Evolutionary conservation across 768 basidiomycete species (phyloP).

Genomic region (Boletus sp.): DNA sequence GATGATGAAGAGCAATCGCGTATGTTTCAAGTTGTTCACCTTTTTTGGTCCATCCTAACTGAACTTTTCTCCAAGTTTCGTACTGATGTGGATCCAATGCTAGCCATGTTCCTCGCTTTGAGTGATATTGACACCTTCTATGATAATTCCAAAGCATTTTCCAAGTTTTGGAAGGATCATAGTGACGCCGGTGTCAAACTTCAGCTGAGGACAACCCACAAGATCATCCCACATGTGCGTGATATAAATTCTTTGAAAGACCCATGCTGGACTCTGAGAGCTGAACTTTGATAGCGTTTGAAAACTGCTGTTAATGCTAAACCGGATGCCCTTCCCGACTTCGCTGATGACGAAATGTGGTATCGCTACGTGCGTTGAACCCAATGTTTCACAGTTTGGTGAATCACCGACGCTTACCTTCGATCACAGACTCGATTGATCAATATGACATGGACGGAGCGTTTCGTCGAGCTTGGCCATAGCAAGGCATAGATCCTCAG

Average conservation of each 20-base stretch:
- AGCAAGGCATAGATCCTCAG: conserved; percentile 2
- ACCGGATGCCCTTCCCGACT: conserved; percentile 32
- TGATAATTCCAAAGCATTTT: conserved; percentile 40
- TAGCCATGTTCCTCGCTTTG: conserved; percentile 7
- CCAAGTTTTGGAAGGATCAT: conserved; percentile 32
- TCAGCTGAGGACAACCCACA: conserved; percentile 27
- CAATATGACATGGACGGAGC: conserved; percentile 26
- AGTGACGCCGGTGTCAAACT: conserved; percentile 23
- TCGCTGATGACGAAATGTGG: conserved; percentile 34
- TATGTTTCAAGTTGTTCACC: background rate
- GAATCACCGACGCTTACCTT: background rate
- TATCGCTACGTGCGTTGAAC: conserved; percentile 30
- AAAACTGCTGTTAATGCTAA: conserved; percentile 26
- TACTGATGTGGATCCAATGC: background rate
- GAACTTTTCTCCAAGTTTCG: conserved; percentile 13
- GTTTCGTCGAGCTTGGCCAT: conserved; percentile 24
- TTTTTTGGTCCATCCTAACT: background rate
- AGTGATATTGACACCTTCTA: conserved; percentile 24
- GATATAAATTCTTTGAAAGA: background rate
- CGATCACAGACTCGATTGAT: conserved; percentile 16
- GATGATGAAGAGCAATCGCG: conserved; percentile 19
- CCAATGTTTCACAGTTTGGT: background rate
- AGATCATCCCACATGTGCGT: conserved; percentile 42
- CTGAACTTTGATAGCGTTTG: conserved; percentile 31
- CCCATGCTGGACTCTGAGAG: background rate